These are phyloP conservation scores for Psophocarpus tetragonolobus DNA, from an alignment of 306 rosid genomes.

Conservation along the genomic window DNA sequence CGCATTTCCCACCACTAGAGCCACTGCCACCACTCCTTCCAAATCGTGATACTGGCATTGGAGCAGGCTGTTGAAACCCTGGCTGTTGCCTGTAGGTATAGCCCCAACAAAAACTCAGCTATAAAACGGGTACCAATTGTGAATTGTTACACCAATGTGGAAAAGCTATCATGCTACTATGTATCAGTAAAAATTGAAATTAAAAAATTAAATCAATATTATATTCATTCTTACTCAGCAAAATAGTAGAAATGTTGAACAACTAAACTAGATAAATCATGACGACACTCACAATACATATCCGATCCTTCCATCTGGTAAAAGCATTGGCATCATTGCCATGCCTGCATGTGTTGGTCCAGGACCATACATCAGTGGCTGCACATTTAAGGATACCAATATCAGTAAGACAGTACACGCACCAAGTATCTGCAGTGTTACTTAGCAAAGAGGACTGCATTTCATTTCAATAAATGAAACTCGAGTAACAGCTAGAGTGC, in stretches of 20 bases:
- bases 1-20: constrained; percentile 55
- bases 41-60: background rate
- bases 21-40: constrained; percentile 36
- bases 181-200: background rate
- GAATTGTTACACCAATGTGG: background rate
- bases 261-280: constrained; percentile 14
- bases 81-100: constrained; percentile 46
- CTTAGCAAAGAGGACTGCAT: background rate
- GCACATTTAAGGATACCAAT: constrained; percentile 41
- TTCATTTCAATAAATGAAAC: background rate
- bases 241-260: background rate
- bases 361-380: constrained; percentile 69
- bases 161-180: constrained; percentile 3
- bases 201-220: too few species aligned
- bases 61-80: background rate
- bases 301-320: constrained; percentile 71
- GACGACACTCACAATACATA: constrained; percentile 64
- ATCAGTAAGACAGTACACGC: constrained; percentile 29
- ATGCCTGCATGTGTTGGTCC: constrained; percentile 65
- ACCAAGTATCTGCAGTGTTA: background rate
- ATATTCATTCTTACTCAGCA: too few species aligned
- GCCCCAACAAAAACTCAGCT: constrained; percentile 1
- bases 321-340: constrained; percentile 76
- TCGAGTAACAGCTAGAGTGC: background rate
- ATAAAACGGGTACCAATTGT: background rate